These are phyloP conservation scores for Trypanosoma grayi DNA, from an alignment of 208 protist genomes.

Conservation along the genomic window DNA sequence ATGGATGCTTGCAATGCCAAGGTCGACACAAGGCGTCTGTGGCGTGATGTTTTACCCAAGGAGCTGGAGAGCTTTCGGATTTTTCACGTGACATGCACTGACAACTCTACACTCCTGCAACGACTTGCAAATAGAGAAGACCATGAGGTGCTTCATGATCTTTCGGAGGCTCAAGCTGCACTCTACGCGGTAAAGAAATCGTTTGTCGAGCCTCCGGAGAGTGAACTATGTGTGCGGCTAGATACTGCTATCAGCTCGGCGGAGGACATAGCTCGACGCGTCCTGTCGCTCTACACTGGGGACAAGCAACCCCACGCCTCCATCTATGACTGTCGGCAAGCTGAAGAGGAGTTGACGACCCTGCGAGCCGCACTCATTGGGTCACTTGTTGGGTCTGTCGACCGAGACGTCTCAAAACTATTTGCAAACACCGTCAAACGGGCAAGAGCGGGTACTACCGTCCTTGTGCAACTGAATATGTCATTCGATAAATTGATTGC, in stretches of 20 bases:
- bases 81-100: slow-evolving; percentile 50
- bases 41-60: slow-evolving; percentile 16
- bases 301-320: neutral
- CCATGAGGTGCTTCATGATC: slow-evolving; percentile 46
- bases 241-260: slow-evolving; percentile 24
- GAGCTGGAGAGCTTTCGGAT: slow-evolving; percentile 28
- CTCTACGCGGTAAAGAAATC: slow-evolving; percentile 55
- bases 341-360: neutral
- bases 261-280: slow-evolving; percentile 11
- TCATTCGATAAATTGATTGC: slow-evolving; percentile 9
- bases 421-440: neutral
- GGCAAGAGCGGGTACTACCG: neutral
- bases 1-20: slow-evolving; percentile 79
- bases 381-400: slow-evolving; percentile 16
- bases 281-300: slow-evolving; percentile 11
- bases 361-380: slow-evolving; percentile 3
- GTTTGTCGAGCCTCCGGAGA: slow-evolving; percentile 42
- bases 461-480: slow-evolving; percentile 13
- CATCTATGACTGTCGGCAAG: slow-evolving; percentile 10
- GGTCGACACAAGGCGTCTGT: slow-evolving; percentile 18
- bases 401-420: neutral
- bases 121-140: slow-evolving; percentile 33
- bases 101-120: slow-evolving; percentile 25
- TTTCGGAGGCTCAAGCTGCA: slow-evolving; percentile 60
- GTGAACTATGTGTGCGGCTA: slow-evolving; percentile 26